Evolutionary conservation across 2,329 filamentous ascomycete genomes (phyloP).

Genomic region (Albifimbria verrucaria): DNA sequence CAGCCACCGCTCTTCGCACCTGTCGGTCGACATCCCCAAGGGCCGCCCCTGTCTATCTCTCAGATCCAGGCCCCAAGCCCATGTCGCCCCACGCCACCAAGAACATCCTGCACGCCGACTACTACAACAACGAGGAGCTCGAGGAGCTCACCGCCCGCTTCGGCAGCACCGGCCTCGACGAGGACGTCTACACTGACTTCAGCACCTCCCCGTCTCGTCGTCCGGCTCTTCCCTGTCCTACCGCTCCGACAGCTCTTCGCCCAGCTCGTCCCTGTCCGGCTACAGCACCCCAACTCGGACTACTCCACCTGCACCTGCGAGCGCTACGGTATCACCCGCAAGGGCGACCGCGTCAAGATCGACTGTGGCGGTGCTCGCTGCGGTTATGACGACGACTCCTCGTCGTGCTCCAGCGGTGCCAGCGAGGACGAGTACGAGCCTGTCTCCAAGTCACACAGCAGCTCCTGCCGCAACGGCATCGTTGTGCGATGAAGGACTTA

Average conservation of each 20-base stretch:
- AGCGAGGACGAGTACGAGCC: slow-evolving; percentile 57
- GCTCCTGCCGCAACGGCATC: slow-evolving; percentile 62
- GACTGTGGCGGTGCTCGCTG: slow-evolving; percentile 90
- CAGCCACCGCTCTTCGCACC: slow-evolving; percentile 47
- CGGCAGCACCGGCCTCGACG: slow-evolving; percentile 56
- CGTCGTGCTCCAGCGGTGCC: slow-evolving; percentile 65
- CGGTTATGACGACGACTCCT: slow-evolving; percentile 71
- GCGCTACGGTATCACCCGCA: slow-evolving; percentile 93
- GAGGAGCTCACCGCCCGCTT: slow-evolving; percentile 80
- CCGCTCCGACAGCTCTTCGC: slow-evolving; percentile 71
- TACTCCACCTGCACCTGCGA: slow-evolving; percentile 86
- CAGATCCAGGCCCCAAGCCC: slow-evolving; percentile 92
- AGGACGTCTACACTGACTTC: slow-evolving; percentile 54
- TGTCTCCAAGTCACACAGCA: slow-evolving; percentile 38
- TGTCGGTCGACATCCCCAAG: slow-evolving; percentile 68
- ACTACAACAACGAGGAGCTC: slow-evolving; percentile 67
- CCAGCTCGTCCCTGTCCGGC: slow-evolving; percentile 69
- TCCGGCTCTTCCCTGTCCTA: slow-evolving; percentile 67
- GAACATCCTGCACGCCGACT: slow-evolving; percentile 80
- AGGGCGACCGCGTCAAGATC: slow-evolving; percentile 89
- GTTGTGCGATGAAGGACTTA: slow-evolving; percentile 44
- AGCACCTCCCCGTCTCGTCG: slow-evolving; percentile 60
- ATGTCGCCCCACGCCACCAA: slow-evolving; percentile 83
- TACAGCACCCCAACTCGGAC: slow-evolving; percentile 78
- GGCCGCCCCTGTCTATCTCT: slow-evolving; percentile 81